Conservation (phyloP, 495 filamentous ascomycete genomes). For the Penicillium lagena region DNA sequence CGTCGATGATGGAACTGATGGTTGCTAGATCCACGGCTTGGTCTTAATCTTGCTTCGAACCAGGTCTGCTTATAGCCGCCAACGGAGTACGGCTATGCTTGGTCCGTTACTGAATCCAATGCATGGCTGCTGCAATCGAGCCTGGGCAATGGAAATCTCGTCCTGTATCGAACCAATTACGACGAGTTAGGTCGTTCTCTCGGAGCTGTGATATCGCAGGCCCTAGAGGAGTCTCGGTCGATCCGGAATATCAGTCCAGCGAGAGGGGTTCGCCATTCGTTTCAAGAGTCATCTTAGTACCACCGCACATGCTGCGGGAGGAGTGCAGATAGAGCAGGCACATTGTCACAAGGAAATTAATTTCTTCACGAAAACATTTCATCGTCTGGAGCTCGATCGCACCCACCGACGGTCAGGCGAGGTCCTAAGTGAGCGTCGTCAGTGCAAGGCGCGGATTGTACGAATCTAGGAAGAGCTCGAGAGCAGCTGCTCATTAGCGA, state of each 20-base stretch:
- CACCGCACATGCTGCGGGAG: not conserved
- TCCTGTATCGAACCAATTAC: too few species aligned
- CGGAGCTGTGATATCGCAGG: too few species aligned
- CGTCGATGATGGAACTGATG: too few species aligned
- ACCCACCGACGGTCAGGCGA: not conserved
- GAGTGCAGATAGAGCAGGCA: not conserved
- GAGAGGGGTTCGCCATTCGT: not conserved
- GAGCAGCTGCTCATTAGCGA: not conserved
- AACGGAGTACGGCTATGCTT: too few species aligned
- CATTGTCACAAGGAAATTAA: not conserved
- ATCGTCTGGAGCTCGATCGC: not conserved
- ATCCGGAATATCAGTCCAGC: not conserved
- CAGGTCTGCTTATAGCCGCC: too few species aligned
- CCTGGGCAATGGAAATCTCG: too few species aligned
- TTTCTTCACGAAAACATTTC: not conserved
- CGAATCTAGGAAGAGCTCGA: not conserved
- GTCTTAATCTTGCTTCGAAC: too few species aligned
- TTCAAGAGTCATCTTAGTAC: not conserved
- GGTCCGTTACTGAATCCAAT: too few species aligned
- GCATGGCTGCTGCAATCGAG: too few species aligned
- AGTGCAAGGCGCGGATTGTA: not conserved
- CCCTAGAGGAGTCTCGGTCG: not conserved
- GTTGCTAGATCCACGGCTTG: too few species aligned
- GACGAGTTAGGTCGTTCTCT: too few species aligned
- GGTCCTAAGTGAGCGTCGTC: not conserved